These are phyloP conservation scores for Simmondsia chinensis DNA, from an alignment of 148 eudicot genomes.

Conservation along the genomic window DNA sequence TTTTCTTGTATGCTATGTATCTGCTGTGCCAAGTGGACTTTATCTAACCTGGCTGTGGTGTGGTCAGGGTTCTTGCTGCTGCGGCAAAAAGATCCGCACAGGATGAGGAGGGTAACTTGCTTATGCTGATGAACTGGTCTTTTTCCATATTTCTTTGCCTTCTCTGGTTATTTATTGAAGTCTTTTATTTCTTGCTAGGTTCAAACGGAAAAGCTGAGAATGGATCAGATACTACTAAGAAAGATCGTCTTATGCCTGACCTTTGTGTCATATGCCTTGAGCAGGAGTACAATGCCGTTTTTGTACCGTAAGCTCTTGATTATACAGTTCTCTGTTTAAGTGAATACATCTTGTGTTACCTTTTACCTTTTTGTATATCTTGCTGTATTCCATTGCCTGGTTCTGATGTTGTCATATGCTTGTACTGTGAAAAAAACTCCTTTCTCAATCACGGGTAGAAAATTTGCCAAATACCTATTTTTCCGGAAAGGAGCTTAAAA, in stretches of 20 bases:
- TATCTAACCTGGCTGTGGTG: not conserved
- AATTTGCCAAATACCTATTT: too few relatives aligned
- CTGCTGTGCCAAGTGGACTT: not conserved
- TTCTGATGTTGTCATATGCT: too few relatives aligned
- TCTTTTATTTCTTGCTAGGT: conserved; percentile 22
- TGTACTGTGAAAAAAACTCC: too few relatives aligned
- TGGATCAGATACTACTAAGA: conserved; percentile 52
- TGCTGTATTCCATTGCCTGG: too few relatives aligned
- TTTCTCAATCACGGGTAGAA: too few relatives aligned
- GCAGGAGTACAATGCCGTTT: conserved; percentile 91
- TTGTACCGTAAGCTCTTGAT: conserved; percentile 72
- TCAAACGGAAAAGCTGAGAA: conserved; percentile 45
- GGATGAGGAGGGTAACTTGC: conserved; percentile 45
- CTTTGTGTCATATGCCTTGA: conserved; percentile 96
- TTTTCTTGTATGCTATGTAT: not conserved
- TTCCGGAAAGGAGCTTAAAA: too few relatives aligned
- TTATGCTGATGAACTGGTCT: too few relatives aligned
- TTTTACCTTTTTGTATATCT: too few relatives aligned
- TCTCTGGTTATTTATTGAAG: conserved; percentile 1
- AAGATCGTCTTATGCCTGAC: conserved; percentile 70
- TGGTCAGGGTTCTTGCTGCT: conserved; percentile 78
- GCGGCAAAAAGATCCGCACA: conserved; percentile 68
- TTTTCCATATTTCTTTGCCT: not conserved
- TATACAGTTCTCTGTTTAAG: not conserved
- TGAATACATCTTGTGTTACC: too few relatives aligned